A percentile compares a stretch with the other conserved stretches of the same genome.
phyloP scores from a whole-genome alignment of 2,329 filamentous ascomycete genomes.

The Capronia coronata region DNA sequence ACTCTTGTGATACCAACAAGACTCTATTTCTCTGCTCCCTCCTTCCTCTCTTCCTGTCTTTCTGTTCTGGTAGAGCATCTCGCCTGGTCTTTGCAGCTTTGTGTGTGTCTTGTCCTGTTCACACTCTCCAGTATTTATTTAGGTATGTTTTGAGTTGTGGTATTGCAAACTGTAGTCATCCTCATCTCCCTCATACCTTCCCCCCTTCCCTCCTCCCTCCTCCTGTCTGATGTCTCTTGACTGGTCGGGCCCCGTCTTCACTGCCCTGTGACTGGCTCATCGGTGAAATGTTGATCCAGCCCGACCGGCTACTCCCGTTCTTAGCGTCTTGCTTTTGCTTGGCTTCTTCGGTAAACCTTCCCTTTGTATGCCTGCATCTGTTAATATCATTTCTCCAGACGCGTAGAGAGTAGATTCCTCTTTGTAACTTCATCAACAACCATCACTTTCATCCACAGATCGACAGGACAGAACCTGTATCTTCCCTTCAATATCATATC shows the following conservation, averaged over 20 bases:
- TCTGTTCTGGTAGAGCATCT: not conserved
- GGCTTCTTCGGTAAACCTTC: constrained; percentile 1
- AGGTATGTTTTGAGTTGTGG: no score
- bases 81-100: not conserved
- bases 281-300: constrained; percentile 1
- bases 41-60: no score
- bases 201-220: no score
- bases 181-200: not conserved
- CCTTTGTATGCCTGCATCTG: not conserved
- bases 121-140: no score
- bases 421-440: constrained; percentile 3
- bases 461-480: not conserved
- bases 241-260: no score
- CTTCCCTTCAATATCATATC: not conserved
- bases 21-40: not conserved
- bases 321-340: not conserved
- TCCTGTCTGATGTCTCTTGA: no score
- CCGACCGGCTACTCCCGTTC: constrained; percentile 2
- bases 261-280: not conserved
- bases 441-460: not conserved
- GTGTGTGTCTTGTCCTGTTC: not conserved
- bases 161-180: no score
- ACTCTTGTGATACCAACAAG: constrained; percentile 20
- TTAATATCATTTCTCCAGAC: not conserved
- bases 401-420: not conserved